Evolutionary conservation across 306 rosid species (phyloP).

Genomic region (Nissolia schottii): DNA sequence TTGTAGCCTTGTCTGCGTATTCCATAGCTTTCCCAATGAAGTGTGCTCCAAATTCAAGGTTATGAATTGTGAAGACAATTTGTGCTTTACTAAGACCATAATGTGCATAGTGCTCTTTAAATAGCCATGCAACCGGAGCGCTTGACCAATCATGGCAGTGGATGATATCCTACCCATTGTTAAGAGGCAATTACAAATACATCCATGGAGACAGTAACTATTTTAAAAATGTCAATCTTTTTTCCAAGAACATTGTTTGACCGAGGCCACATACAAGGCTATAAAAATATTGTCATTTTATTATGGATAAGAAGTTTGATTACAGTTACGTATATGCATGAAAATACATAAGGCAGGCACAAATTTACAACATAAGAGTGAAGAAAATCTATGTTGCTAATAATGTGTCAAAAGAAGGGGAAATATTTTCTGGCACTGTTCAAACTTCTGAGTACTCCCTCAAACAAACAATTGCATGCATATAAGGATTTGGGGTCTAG

Average conservation of each 20-base stretch:
- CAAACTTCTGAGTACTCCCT: neutral
- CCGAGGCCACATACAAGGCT: neutral
- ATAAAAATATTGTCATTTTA: neutral
- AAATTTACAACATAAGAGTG: neutral
- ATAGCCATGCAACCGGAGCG: conserved; percentile 97
- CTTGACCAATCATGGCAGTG: conserved; percentile 99
- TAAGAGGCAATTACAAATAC: conserved; percentile 27
- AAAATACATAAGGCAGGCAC: neutral
- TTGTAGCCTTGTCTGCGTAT: conserved; percentile 78
- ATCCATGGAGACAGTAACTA: conserved; percentile 2
- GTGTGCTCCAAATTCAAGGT: conserved; percentile 87
- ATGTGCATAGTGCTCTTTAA: conserved; percentile 71
- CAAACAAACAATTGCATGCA: neutral
- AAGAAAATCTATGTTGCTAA: neutral
- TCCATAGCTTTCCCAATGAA: conserved; percentile 72
- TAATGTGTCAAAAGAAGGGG: neutral
- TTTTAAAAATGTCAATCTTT: neutral
- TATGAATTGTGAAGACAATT: conserved; percentile 90
- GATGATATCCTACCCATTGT: conserved; percentile 75
- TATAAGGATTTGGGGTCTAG: neutral
- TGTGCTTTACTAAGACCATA: conserved; percentile 84
- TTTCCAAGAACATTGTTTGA: neutral
- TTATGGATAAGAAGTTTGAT: neutral
- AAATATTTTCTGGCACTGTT: neutral
- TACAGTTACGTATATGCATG: neutral